These are phyloP conservation scores for Arthromyces matolae DNA, from an alignment of 768 basidiomycete species.

Conservation along the genomic window DNA sequence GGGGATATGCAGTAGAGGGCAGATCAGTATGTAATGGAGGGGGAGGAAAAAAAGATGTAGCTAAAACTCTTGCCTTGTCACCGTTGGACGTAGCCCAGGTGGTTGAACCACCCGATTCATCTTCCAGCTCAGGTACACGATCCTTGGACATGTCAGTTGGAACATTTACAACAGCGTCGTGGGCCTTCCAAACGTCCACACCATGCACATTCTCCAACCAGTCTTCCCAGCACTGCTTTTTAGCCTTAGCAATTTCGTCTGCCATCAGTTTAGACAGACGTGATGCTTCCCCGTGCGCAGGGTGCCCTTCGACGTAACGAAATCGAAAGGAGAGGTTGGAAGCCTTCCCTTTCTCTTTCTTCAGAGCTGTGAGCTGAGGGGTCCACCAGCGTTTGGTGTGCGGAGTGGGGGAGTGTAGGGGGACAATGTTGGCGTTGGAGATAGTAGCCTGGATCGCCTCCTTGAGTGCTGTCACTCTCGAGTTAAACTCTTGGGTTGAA, in stretches of 20 bases:
- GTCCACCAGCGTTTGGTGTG: slow-evolving; percentile 18
- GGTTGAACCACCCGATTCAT: background rate
- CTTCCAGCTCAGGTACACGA: slow-evolving; percentile 1
- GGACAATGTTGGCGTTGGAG: no score
- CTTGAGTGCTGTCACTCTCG: no score
- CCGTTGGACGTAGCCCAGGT: background rate
- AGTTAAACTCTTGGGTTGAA: no score
- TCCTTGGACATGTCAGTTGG: slow-evolving; percentile 3
- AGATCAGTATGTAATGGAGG: slow-evolving; percentile 3
- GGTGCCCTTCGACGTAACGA: background rate
- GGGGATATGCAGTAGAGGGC: slow-evolving; percentile 10
- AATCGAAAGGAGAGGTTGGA: background rate
- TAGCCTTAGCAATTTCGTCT: background rate
- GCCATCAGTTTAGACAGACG: background rate
- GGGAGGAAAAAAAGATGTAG: slow-evolving; percentile 16
- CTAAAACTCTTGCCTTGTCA: slow-evolving; percentile 1
- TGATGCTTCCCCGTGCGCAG: background rate
- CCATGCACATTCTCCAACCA: slow-evolving; percentile 11
- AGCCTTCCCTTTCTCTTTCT: background rate
- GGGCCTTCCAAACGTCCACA: background rate
- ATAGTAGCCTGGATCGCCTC: no score
- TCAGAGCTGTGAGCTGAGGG: slow-evolving; percentile 5
- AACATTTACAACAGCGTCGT: slow-evolving; percentile 1
- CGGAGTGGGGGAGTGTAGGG: no score
- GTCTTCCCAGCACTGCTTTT: background rate